Base-by-base conservation (phyloP, 495 filamentous ascomycete genomes). In the Neurospora cerealis region DNA sequence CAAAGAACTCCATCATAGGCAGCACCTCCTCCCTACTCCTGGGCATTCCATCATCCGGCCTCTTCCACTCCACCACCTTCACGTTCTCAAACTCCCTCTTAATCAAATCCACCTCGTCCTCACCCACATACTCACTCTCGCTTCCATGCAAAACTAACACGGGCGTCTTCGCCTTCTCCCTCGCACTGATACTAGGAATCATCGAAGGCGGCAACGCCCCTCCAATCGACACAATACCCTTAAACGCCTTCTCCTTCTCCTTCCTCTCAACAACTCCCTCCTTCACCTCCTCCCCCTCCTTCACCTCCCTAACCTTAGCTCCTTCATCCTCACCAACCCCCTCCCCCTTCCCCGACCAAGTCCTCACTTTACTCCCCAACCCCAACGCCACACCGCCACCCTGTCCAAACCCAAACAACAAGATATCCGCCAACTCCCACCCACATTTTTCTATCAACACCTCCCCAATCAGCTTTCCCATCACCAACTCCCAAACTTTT, bases 1-100 rank as follows among this genome's bases (percentile, higher is more conserved):
- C 93, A 79, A 98, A 92, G 82, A 98, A 99, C 78, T 89, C 87
- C 95, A 99, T 98, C 69, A 98, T 88, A 3, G 96, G 95, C 74
- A 93, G 74, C 89, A 96, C 93, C 86, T 99, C 95, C 28, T 97
- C 94, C 71, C 91, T 84, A 80, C 85, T 93, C 73, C 83, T 82
- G 32, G 94, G 93, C 96, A 98, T 97, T 10, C 87, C 87, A 84
- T 98, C 96, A 11, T 91, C 93, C 15, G 77, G 78, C 80, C 90
- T 88, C 73, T 76, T 81, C 92, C 96, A 99, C 78, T 88, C 87
- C 71, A 89, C 89, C 74, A 94, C 84, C 81, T 93, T 89, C 19
- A 95, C 90, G 77, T 88, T 85, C 76, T 88, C 85, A 83, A 97
- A 99, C 42, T 87, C 86, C 41, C 84, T 83, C 80, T 90, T 90